These are phyloP conservation scores for Arachis monticola DNA, from an alignment of 331 rosid species.

Conservation along the genomic window DNA sequence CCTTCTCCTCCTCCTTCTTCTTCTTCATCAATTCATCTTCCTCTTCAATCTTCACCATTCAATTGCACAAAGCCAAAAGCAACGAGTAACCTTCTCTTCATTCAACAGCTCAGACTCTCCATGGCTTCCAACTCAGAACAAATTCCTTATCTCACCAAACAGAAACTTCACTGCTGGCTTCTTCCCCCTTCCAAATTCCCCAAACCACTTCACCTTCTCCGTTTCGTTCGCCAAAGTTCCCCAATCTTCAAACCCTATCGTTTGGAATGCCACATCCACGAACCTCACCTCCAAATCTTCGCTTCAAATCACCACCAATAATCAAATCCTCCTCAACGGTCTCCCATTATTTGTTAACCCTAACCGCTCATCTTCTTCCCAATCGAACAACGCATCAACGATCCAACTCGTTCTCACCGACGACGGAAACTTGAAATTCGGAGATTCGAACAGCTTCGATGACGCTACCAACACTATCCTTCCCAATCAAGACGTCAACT, in stretches of 20 bases:
- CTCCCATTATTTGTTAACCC: conserved; percentile 29
- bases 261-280: conserved; percentile 57
- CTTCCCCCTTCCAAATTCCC: conserved; percentile 30
- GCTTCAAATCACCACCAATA: conserved; percentile 50
- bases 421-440: conserved; percentile 55
- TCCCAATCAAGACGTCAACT: conserved; percentile 54
- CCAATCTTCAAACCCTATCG: conserved; percentile 26
- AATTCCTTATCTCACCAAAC: conserved; percentile 55
- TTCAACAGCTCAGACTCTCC: conserved; percentile 62
- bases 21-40: conserved; percentile 33
- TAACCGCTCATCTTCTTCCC: conserved; percentile 34
- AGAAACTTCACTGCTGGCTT: conserved; percentile 72
- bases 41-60: conserved; percentile 43
- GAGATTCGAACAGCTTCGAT: conserved; percentile 52
- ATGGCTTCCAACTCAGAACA: conserved; percentile 64
- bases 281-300: conserved; percentile 43
- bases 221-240: conserved; percentile 62
- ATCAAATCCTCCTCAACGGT: conserved; percentile 50
- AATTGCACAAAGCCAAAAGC: conserved; percentile 40
- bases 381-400: too few species aligned
- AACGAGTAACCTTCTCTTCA: conserved; percentile 22
- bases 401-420: conserved; percentile 34
- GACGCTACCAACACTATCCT: conserved; percentile 67
- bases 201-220: conserved; percentile 64
- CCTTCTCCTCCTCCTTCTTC: conserved; percentile 38